Base-by-base conservation (phyloP, 805 yeast genomes). In the Nakazawaea pomicola region DNA sequence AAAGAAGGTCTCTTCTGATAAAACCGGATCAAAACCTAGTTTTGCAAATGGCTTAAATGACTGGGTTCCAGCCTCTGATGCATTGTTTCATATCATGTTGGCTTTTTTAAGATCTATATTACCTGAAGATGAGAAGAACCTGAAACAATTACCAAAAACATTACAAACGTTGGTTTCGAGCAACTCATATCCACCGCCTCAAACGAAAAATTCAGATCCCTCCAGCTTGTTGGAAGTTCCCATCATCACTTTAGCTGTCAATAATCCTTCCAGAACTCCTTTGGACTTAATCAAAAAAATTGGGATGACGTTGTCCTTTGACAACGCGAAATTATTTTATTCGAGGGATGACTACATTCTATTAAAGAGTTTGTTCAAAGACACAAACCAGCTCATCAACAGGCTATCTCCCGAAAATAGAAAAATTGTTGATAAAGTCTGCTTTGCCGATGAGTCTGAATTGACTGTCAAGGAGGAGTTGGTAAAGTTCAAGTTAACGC, bases 51-150 rank as follows among this genome's bases (percentile, higher is more conserved):
- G 95, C 3, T 58, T 87, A 41, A 74, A 76, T 33, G 73, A 75
- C 34, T 88, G 95, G 95, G 66, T 80, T 31, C 78, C 84, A 2
- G 86, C 89, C 2, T 80, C 93, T 4, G 87, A 85, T 55, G 96
- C 96, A 0, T 74, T 87, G 63, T 83, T 85, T 53, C 97, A 89
- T 58, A 60, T 89, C 24, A 66, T 87, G 18, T 61, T 87, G 25
- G 74, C 95, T 2, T 89, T 87, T 52, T 61, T 89, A 44, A 72
- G 90, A 47, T 79, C 95, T 15, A 82, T 85, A 79, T 70, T 86
- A 1, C 80, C 77, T 15, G 72, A 74, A 40, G 86, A 78, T 46
- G 68, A 73, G 36, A 78, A 74, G 28, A 64, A 68, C 20, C 66
- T 76, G 21, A 54, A 73, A 29, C 74, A 70, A 43, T 61, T 86